phyloP scores from a whole-genome alignment of 208 protist species.

The Acanthamoeba polyphaga region DNA sequence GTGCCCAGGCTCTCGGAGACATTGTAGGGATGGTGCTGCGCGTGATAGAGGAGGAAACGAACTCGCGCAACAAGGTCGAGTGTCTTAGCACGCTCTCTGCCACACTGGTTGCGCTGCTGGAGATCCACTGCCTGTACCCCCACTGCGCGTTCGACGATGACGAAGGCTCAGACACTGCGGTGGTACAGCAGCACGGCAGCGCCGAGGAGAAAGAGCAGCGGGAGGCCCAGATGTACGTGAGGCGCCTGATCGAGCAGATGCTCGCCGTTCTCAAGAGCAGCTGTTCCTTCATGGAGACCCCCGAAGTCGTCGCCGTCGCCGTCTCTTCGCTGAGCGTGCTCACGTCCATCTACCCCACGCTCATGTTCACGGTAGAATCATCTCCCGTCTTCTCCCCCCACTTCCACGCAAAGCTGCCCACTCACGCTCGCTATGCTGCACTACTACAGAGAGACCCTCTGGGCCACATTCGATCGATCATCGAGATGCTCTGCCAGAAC shows the following conservation, averaged over 20 bases:
- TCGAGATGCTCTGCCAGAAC: conserved; percentile 47
- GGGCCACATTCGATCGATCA: neutral
- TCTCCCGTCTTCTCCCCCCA: neutral
- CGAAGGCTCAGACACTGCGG: neutral
- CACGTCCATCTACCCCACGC: conserved; percentile 57
- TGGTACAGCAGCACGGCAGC: neutral
- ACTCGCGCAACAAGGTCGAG: neutral
- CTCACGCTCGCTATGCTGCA: too few species aligned
- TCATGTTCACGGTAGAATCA: conserved; percentile 55
- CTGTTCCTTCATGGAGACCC: conserved; percentile 38
- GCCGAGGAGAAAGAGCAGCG: neutral
- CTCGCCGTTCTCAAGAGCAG: neutral
- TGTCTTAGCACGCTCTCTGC: neutral
- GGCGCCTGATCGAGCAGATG: conserved; percentile 18
- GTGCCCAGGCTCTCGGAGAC: neutral
- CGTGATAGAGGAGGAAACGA: neutral
- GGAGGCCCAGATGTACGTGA: neutral
- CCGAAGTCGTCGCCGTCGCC: neutral
- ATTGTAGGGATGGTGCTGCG: neutral
- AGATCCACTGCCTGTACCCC: conserved; percentile 21
- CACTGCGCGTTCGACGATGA: neutral
- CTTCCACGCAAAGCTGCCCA: neutral
- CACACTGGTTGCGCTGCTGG: neutral
- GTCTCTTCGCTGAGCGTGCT: conserved; percentile 30
- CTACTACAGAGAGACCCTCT: conserved; percentile 14